phyloP scores from a whole-genome alignment of 148 eudicot genomes.

The Gaultheria prostrata region DNA sequence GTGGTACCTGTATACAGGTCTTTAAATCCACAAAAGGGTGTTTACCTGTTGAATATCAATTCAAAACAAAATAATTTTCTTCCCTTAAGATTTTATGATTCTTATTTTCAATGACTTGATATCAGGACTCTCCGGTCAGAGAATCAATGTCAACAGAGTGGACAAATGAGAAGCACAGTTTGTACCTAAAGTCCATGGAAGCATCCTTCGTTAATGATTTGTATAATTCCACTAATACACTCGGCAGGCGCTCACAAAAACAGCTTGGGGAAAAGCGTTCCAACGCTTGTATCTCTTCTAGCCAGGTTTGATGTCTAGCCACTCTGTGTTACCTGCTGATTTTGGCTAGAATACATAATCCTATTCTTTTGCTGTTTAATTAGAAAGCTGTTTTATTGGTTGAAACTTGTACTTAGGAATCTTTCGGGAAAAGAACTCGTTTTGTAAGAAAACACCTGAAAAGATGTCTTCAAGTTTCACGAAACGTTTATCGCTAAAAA shows the following conservation, averaged over 20 bases:
- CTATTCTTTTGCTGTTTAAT: not conserved
- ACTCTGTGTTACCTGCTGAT: not conserved
- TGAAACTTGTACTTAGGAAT: not conserved
- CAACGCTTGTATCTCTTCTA: conserved; percentile 23
- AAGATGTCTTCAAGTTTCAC: not conserved
- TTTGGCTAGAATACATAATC: not conserved
- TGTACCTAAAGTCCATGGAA: conserved; percentile 85
- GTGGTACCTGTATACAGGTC: not conserved
- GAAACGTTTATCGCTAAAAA: not conserved
- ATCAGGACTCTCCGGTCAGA: conserved; percentile 39
- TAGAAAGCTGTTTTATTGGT: not conserved
- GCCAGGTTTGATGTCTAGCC: conserved; percentile 44
- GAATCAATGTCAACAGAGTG: conserved; percentile 47
- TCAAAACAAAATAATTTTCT: not conserved
- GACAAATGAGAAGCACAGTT: conserved; percentile 89
- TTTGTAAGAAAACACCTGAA: not conserved
- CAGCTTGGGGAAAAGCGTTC: conserved; percentile 24
- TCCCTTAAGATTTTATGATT: not conserved
- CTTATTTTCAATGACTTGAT: conserved; percentile 13
- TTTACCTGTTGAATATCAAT: not conserved
- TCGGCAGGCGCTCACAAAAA: conserved; percentile 31
- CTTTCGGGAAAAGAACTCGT: not conserved
- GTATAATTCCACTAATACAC: conserved; percentile 49
- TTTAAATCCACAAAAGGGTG: not conserved
- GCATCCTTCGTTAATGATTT: conserved; percentile 75